Evolutionary conservation across 495 filamentous ascomycete genomes (phyloP).

Genomic region (Xylaria telfairii): DNA sequence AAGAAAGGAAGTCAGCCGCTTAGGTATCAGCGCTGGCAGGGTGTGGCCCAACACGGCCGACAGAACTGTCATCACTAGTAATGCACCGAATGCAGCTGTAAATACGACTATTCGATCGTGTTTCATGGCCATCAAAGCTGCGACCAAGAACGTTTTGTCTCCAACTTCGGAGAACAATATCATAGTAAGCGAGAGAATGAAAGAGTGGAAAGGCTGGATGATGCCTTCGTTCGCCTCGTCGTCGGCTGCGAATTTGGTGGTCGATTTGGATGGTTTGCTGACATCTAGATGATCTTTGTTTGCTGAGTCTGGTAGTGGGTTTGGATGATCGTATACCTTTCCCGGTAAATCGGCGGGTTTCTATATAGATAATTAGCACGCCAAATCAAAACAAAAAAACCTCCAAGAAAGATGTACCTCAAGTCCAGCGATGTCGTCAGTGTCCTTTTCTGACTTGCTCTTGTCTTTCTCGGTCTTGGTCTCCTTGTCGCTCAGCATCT

Average conservation of each 20-base stretch:
- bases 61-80: slow-evolving; percentile 94
- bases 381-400: background rate
- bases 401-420: slow-evolving; percentile 60
- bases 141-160: slow-evolving; percentile 98
- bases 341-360: slow-evolving; percentile 83
- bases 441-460: slow-evolving; percentile 47
- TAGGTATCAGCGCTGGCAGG: slow-evolving; percentile 88
- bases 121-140: slow-evolving; percentile 98
- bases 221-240: slow-evolving; percentile 64
- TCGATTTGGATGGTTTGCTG: slow-evolving; percentile 53
- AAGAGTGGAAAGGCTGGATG: slow-evolving; percentile 88
- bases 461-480: slow-evolving; percentile 45
- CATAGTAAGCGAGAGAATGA: slow-evolving; percentile 92
- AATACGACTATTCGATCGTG: slow-evolving; percentile 93
- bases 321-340: slow-evolving; percentile 78
- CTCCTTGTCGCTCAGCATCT: slow-evolving; percentile 48
- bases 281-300: slow-evolving; percentile 72
- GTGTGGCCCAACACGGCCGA: slow-evolving; percentile 95
- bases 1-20: slow-evolving; percentile 83
- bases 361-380: slow-evolving; percentile 49
- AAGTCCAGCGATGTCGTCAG: slow-evolving; percentile 62
- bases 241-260: slow-evolving; percentile 37
- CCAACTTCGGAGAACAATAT: slow-evolving; percentile 97
- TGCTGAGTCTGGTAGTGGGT: slow-evolving; percentile 71
- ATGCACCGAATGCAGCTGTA: slow-evolving; percentile 86